Percentiles rank a stretch among this genome's conserved stretches.
phyloP scores from a whole-genome alignment of 768 basidiomycete genomes.

The Lactarius psammicola region DNA sequence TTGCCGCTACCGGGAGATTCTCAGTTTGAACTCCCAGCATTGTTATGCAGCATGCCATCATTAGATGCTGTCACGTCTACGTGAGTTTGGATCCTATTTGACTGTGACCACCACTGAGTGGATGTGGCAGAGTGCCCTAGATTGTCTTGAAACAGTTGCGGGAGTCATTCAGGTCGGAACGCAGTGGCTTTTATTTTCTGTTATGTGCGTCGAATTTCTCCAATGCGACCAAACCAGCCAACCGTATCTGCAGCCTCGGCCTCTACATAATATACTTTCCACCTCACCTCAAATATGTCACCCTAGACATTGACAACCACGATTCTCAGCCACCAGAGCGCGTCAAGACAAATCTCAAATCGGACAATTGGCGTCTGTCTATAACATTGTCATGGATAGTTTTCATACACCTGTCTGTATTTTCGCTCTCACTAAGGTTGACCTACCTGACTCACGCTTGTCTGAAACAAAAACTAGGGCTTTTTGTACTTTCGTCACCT shows the following conservation, averaged over 20 bases:
- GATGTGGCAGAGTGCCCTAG: slow-evolving; percentile 53
- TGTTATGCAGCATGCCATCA: slow-evolving; percentile 77
- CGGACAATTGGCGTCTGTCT: slow-evolving; percentile 75
- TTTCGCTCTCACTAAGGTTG: slow-evolving; percentile 5
- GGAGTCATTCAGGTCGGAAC: slow-evolving; percentile 79
- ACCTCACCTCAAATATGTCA: slow-evolving; percentile 68
- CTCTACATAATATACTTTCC: slow-evolving; percentile 95
- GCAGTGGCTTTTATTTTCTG: slow-evolving; percentile 81
- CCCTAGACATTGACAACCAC: slow-evolving; percentile 43
- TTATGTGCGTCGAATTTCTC: slow-evolving; percentile 62
- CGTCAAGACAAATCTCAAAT: slow-evolving; percentile 52
- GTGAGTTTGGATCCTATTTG: slow-evolving; percentile 45
- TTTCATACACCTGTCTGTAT: slow-evolving; percentile 70
- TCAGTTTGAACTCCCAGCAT: slow-evolving; percentile 49
- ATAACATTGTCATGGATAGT: slow-evolving; percentile 72
- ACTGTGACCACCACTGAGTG: slow-evolving; percentile 4
- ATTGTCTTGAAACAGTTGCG: slow-evolving; percentile 75
- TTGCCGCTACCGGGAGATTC: slow-evolving; percentile 10
- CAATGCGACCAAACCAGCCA: not conserved
- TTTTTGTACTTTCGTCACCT: slow-evolving; percentile 57
- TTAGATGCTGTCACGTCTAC: slow-evolving; percentile 75
- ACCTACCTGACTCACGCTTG: slow-evolving; percentile 13
- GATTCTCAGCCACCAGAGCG: slow-evolving; percentile 43
- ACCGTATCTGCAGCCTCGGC: slow-evolving; percentile 56
- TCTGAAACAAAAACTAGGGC: slow-evolving; percentile 39